phyloP scores from a whole-genome alignment of 2,329 filamentous ascomycete genomes.

The Fusarium temperatum region DNA sequence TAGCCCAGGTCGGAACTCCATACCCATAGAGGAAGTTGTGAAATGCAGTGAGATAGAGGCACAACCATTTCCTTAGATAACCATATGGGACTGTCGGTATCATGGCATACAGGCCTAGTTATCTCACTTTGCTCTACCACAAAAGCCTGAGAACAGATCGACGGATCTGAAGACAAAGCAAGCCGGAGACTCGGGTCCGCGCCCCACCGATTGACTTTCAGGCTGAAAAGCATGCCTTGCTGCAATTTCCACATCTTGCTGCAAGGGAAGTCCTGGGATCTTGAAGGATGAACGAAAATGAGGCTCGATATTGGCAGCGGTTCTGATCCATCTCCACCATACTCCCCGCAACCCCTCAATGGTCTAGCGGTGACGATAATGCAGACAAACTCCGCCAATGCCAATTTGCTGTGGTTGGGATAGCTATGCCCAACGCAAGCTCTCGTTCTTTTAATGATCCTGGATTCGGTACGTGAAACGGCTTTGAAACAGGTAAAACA shows the following conservation, averaged over 20 bases:
- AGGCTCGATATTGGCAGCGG: constrained; percentile 20
- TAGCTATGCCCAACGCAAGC: neutral
- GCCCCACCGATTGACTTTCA: constrained; percentile 23
- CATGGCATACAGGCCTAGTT: neutral
- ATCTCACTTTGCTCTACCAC: constrained; percentile 5
- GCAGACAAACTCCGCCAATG: constrained; percentile 1
- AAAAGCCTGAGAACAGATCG: neutral
- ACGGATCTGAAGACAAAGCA: constrained; percentile 15
- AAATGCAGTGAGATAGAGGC: constrained; percentile 19
- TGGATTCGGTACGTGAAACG: neutral
- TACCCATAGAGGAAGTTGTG: constrained; percentile 1
- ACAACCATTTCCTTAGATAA: constrained; percentile 1
- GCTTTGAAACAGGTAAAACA: constrained; percentile 9
- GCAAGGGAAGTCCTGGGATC: constrained; percentile 34
- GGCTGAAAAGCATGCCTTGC: constrained; percentile 23
- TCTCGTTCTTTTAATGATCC: neutral
- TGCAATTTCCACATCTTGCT: constrained; percentile 20
- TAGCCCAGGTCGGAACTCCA: neutral
- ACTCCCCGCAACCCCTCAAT: constrained; percentile 13
- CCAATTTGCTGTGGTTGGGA: neutral
- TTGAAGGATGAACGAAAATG: constrained; percentile 23
- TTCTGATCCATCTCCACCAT: constrained; percentile 4
- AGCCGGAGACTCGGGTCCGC: constrained; percentile 26
- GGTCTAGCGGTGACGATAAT: neutral
- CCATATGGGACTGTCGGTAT: neutral